Base-by-base conservation (phyloP, 192 early-diverging fungal genomes). In the Mortierella claussenii region DNA sequence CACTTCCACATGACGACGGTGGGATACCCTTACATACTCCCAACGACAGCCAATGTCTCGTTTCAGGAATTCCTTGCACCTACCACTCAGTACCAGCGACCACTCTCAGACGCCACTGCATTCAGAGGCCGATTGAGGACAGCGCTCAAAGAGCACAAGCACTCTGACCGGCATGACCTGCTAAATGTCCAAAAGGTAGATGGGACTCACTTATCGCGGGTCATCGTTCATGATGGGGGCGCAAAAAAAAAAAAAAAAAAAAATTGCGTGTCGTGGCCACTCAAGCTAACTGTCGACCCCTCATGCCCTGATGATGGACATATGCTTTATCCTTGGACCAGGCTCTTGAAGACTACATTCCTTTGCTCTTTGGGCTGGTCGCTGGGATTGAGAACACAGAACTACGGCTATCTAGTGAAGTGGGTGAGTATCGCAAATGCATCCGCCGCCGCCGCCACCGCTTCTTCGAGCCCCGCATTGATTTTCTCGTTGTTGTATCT, bases 101-200 rank as follows among this genome's bases (percentile, higher is more conserved):
- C 79, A 31, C 63, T 88, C 21, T 83, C 87, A 0, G 85, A 88
- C 63, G 87, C 83, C 43, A 86, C 87, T 10, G 87, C 87, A 0
- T 82, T 82, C 50, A 68, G 87, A 40, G 87, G 85, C 26, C 55
- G 85, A 48, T 57, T 88, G 27, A 43, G 87, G 43, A 71, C 80
- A n/a, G 82, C 67, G 27, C 60, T 86, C 17, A 88, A 88, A 55
- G 83, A 78, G 20, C 65, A 79, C 21, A 86, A 85, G 66, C 80
- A 73, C 63, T 80, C 78, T 37, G 67, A 80, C 34, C 63, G 55
- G 46, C 75, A 76, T 33, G 68, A 75, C 67, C 60, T 54, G 60
- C 74, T 71, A 81, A 88, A 73, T 82, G 75, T 64, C 52, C 68
- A 53, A 62, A 71, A 60, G 80, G 84, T 61, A 69, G n/a, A n/a